These are phyloP conservation scores for Arthrobotrys megalospora DNA, from an alignment of 2,329 filamentous ascomycete genomes.

Conservation along the genomic window DNA sequence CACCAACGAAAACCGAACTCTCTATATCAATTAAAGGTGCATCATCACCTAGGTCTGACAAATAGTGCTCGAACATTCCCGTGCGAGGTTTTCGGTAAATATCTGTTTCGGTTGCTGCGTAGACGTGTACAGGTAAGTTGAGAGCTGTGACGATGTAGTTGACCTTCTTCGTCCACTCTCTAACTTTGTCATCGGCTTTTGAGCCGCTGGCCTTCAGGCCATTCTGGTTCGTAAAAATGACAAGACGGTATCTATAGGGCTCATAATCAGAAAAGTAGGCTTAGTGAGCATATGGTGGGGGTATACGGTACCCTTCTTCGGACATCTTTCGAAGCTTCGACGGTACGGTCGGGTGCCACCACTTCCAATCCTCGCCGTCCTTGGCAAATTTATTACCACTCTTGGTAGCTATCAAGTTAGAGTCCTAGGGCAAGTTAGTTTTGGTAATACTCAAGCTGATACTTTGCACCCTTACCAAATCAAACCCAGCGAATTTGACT, in stretches of 20 bases:
- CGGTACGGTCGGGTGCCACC: slow-evolving; percentile 86
- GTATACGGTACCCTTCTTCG: slow-evolving; percentile 74
- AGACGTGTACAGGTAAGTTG: slow-evolving; percentile 82
- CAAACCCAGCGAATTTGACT: slow-evolving; percentile 79
- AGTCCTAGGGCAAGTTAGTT: slow-evolving; percentile 75
- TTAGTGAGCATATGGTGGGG: slow-evolving; percentile 2
- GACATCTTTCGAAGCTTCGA: slow-evolving; percentile 77
- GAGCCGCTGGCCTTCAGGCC: slow-evolving; percentile 82
- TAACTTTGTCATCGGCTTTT: slow-evolving; percentile 77
- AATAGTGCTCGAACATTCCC: slow-evolving; percentile 86
- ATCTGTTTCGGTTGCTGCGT: slow-evolving; percentile 85
- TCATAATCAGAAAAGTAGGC: not conserved
- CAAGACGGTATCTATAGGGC: slow-evolving; percentile 76
- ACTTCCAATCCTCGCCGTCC: slow-evolving; percentile 87
- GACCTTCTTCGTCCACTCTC: slow-evolving; percentile 79
- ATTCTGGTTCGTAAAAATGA: slow-evolving; percentile 90
- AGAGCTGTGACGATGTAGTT: slow-evolving; percentile 74
- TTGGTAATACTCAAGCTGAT: slow-evolving; percentile 15
- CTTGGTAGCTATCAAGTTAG: slow-evolving; percentile 83
- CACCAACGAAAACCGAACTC: slow-evolving; percentile 87
- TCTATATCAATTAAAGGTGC: slow-evolving; percentile 77
- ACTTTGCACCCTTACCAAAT: slow-evolving; percentile 71
- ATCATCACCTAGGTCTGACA: slow-evolving; percentile 74
- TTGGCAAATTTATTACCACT: slow-evolving; percentile 85
- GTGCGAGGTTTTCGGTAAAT: slow-evolving; percentile 86